Base-by-base conservation (phyloP, 805 yeast genomes). In the Cyberlindnera saturnus region DNA sequence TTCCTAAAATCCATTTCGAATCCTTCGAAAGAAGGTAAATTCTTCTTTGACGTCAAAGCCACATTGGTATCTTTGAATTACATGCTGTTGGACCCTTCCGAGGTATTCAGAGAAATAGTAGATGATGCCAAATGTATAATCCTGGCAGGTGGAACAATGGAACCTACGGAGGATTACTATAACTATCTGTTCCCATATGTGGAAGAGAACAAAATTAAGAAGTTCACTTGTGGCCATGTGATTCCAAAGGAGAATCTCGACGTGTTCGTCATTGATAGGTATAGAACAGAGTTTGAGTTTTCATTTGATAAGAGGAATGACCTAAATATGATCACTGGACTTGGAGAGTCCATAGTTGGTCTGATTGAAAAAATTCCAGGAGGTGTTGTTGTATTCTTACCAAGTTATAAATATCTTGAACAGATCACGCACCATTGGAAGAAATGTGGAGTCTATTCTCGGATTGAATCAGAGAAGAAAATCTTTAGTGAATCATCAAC, bases 121-220 rank as follows among this genome's bases (percentile, higher is more conserved):
- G 77, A 78, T 3, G 74, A 77, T 13, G 71, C 88, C 0, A 71
- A 71, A 49, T 82, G 90, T 60, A 83, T 90, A 0, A 67, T 91
- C 2, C 59, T 90, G 3, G 93, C 96, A 2, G 98, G 98, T 31
- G 98, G 98, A 13, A 90, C 98, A 0, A 87, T 89, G 96, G 91
- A 86, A 57, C 97, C 97, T 0, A 69, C 81, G 30, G 56, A 69
- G n/a, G 96, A 90, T 50, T 85, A 81, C 57, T 62, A 73, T 6
- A 67, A 77, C n/a, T 76, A 72, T 48, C 63, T 89, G 32, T 77
- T 86, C 39, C 95, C 95, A 0, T 71, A 75, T 35, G 43, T 83
- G 3, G 51, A 69, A 2, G 48, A 62, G 0, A 42, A 54, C 0
- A 51, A 72, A 35, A 70, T 86, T 8, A 63, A 69, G 20, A 69